phyloP scores from a whole-genome alignment of 129 eudicot species.

The Flaveria brownii region DNA sequence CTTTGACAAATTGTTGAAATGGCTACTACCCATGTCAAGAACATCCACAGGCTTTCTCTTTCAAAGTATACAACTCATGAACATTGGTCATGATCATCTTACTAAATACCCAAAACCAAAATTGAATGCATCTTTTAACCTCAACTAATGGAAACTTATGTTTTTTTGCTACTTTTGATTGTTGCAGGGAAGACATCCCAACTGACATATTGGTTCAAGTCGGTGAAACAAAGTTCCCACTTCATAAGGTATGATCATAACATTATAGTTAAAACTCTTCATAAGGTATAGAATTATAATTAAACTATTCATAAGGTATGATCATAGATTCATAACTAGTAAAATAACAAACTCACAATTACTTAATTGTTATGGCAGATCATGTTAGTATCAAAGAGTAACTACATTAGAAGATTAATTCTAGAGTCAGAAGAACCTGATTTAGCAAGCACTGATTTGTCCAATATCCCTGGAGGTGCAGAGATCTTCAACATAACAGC shows the following conservation, averaged over 20 bases:
- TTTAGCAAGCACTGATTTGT: constrained; percentile 58
- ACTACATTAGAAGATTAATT: constrained; percentile 69
- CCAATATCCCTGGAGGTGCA: constrained; percentile 85
- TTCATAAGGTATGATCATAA: constrained; percentile 72
- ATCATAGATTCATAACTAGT: not conserved
- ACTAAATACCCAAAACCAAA: not conserved
- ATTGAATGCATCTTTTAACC: not conserved
- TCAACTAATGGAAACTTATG: not conserved
- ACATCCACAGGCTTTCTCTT: constrained; percentile 57
- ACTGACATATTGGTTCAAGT: constrained; percentile 74
- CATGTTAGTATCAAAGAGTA: constrained; percentile 97
- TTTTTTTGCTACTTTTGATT: not conserved
- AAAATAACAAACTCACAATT: too few species aligned
- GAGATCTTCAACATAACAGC: constrained; percentile 85
- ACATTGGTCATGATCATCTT: not conserved
- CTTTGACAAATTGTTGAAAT: not conserved
- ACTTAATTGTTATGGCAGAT: constrained; percentile 37
- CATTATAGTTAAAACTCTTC: too few species aligned
- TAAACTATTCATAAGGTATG: constrained; percentile 70
- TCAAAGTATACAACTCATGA: constrained; percentile 46
- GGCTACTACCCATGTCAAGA: constrained; percentile 40
- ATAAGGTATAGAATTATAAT: too few species aligned
- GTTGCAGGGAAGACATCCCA: constrained; percentile 84
- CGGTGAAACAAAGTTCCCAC: constrained; percentile 76
- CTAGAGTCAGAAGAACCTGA: constrained; percentile 72